Base-by-base conservation (phyloP, 306 rosid genomes). In the Begonia loranthoides region DNA sequence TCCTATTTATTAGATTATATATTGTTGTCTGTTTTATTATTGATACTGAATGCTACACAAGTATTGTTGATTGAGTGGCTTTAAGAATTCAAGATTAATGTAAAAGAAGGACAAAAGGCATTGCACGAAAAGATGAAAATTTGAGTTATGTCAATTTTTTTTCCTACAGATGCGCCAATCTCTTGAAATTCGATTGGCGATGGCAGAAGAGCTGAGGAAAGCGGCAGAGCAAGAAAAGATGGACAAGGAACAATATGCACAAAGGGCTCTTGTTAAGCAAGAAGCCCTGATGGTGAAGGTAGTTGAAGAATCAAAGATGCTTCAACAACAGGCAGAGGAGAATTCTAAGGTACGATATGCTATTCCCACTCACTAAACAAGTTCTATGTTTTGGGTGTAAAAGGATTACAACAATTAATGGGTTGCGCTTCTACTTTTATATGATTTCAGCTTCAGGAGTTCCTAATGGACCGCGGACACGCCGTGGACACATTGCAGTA, bases 281-380 rank as follows among this genome's bases (percentile, higher is more conserved):
- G 80, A 90, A 59, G 71, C 74, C 44, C 58, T 78, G 52, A 77
- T 90, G 96, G 88, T 80, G 77, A 74, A 71, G 71, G 86, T 90
- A 40, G 71, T 62, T 43, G 64, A 65, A 39, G 92, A 78, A 61
- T 70, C 92, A 4, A 48, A 4, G 61, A 59, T 67, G 48, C 74
- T 87, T 66, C 69, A 73, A 47, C 73, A 64, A 66, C 85, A 76
- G 53, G 96, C 94, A 1, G 83, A 83, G 28, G 89, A 79, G 68
- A 87, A 87, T 64, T 70, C 94, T 4, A 83, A 80, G 92, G 96
- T 80, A 64, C 49, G 50, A 54, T 24, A 34, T 45, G 54, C 16
- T 36, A 12, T 34, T 24, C 16, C 5, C 13, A 9, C 47, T 43
- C 36, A 28, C 36, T 28, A 43, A n/a, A 11, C 13, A 43, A 43